Percentiles rank a stretch among this genome's conserved stretches.
Conservation (phyloP, 2,329 filamentous ascomycete species). For the Neopestalotiopsis rosae region DNA sequence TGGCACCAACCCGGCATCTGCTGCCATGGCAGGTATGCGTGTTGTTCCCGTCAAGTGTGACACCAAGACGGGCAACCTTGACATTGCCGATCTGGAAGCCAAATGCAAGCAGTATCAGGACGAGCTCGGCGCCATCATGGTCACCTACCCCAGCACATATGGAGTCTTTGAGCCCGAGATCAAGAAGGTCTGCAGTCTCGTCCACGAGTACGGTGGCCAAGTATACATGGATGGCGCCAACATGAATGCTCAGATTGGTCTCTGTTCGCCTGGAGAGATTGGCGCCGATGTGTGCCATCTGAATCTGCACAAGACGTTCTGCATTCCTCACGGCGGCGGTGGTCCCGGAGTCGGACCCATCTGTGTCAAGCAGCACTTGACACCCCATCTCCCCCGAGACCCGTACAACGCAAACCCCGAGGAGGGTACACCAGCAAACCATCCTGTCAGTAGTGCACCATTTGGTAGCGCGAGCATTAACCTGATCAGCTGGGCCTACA, state of each 20-base stretch:
- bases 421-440: constrained; percentile 36
- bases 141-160: constrained; percentile 94
- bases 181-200: constrained; percentile 82
- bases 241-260: constrained; percentile 97
- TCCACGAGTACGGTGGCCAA: constrained; percentile 87
- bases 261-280: constrained; percentile 93
- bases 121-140: constrained; percentile 90
- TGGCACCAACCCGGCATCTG: constrained; percentile 93
- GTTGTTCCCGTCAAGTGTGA: constrained; percentile 94
- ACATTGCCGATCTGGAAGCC: constrained; percentile 81
- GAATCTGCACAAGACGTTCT: constrained; percentile 99
- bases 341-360: constrained; percentile 94
- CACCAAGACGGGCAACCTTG: constrained; percentile 83
- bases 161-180: constrained; percentile 93
- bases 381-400: constrained; percentile 73
- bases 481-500: constrained; percentile 94
- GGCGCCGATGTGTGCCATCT: constrained; percentile 96
- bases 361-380: constrained; percentile 83
- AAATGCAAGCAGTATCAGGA: constrained; percentile 90
- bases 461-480: constrained; percentile 92
- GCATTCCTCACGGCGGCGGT: constrained; percentile 94
- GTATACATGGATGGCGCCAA: constrained; percentile 99
- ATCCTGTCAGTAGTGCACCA: constrained; percentile 82
- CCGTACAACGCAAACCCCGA: constrained; percentile 51
- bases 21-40: constrained; percentile 94